Base-by-base conservation (phyloP, 495 filamentous ascomycete species). In the Penicillium angulare region DNA sequence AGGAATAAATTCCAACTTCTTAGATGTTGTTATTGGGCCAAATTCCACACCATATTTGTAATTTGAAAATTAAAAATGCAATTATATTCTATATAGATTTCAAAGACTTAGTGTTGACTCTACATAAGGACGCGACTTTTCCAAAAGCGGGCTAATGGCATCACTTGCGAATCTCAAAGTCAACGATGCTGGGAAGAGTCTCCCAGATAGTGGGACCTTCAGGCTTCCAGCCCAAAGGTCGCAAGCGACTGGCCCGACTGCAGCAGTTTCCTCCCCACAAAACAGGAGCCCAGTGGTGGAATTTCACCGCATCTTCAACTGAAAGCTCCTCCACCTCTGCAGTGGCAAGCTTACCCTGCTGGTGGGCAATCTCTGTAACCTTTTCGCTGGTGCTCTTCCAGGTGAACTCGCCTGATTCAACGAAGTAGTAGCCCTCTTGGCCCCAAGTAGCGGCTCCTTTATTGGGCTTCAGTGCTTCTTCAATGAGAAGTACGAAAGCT, bases 231-330 rank as follows among this genome's bases (percentile, higher is more conserved):
- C 43, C 43, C 16, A 46, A 21, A 3, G 43, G 10, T 2, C 27
- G 26, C 13, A 46, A 29, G 15, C 43, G 43, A 10, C 16, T 46
- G 10, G 43, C 43, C 7, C 43, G 27, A 13, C 43, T 46, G 27
- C 43, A 29, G 17, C 43, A 46, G 43, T 46, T 46, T 1, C 43
- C 43, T 35, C 43, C 43, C 43, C 43, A 46, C 26, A 46, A 18
- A 16, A 46, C 43, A 4, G 43, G 43, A 10, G 43, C 43, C 43
- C 43, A 46, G 3, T 27, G 43, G 27, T 46, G 43, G 15, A 46
- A 46, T 10, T 46, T 46, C 17, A 16, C 5, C 5, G 43, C 43
- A 16, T 46, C 43, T 0, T 46, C 43, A n/a, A 46, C 43, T 2
- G 43, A 46, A 7, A 46, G 18, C 16, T 46, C 26, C 6, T 46